Conservation (phyloP, 2,329 filamentous ascomycete species). For the Claviceps sp. region DNA sequence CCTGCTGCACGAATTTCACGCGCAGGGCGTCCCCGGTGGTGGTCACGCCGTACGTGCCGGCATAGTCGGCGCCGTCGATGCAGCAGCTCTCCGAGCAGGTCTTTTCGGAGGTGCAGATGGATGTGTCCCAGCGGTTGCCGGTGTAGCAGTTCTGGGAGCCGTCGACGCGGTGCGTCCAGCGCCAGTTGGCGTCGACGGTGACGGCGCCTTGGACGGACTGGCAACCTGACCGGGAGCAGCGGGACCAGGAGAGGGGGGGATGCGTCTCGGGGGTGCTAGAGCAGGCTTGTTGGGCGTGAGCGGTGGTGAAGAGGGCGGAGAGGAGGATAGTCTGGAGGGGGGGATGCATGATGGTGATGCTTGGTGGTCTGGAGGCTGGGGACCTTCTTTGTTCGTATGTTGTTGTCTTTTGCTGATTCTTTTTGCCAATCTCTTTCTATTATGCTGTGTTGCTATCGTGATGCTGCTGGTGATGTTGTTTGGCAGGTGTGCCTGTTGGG, state of each 20-base stretch:
- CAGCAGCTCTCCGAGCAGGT: not conserved
- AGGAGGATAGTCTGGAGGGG: not conserved
- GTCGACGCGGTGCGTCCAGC: not conserved
- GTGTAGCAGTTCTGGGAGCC: not conserved
- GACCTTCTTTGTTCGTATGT: not conserved
- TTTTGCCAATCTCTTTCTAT: not conserved
- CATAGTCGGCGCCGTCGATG: not conserved
- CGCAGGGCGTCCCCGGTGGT: not conserved
- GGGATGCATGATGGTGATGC: not conserved
- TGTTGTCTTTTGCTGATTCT: not conserved
- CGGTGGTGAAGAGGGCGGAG: slow-evolving; percentile 1
- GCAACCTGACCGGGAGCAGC: slow-evolving; percentile 40
- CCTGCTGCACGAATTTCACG: not conserved
- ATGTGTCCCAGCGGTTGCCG: not conserved
- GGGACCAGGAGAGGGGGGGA: slow-evolving; percentile 38
- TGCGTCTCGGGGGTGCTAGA: slow-evolving; percentile 33
- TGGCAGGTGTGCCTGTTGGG: too few species aligned
- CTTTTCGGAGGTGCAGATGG: not conserved
- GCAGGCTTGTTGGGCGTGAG: slow-evolving; percentile 36
- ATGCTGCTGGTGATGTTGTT: too few species aligned
- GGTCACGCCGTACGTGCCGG: not conserved
- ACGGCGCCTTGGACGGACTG: slow-evolving; percentile 34
- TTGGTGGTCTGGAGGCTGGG: not conserved
- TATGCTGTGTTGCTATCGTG: too few species aligned
- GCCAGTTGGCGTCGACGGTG: slow-evolving; percentile 22